These are phyloP conservation scores for Noccaea bulbosa DNA, from an alignment of 345 rosid species.

Conservation along the genomic window DNA sequence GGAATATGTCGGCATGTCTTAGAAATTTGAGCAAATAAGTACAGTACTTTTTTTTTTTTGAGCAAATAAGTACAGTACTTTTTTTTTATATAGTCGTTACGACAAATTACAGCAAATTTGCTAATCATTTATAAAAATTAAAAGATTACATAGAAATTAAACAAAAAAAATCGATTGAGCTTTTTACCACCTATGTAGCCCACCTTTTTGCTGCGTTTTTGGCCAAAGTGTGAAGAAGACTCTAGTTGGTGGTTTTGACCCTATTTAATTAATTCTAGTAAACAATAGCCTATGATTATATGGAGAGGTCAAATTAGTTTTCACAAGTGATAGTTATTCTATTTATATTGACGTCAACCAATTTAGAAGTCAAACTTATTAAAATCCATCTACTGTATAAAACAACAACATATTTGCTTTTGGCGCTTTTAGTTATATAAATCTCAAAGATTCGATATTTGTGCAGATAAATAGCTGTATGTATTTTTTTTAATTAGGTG, in stretches of 20 bases:
- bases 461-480: slow-evolving; percentile 36
- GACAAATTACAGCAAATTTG: background rate
- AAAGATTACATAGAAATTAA: background rate
- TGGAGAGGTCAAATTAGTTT: slow-evolving; percentile 23
- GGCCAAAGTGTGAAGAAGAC: slow-evolving; percentile 10
- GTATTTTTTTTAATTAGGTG: background rate
- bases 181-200: background rate
- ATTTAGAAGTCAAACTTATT: slow-evolving; percentile 30
- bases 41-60: no score
- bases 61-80: background rate
- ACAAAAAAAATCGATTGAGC: background rate
- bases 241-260: slow-evolving; percentile 23
- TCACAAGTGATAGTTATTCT: slow-evolving; percentile 6
- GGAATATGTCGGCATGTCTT: background rate
- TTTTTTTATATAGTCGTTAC: background rate
- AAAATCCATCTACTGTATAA: slow-evolving; percentile 1
- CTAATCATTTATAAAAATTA: slow-evolving; percentile 5
- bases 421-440: slow-evolving; percentile 22
- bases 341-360: background rate
- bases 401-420: background rate
- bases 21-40: no score
- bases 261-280: slow-evolving; percentile 6
- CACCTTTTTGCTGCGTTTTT: background rate
- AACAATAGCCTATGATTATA: slow-evolving; percentile 16
- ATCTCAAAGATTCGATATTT: slow-evolving; percentile 24